Percentiles rank a stretch among this genome's conserved stretches.
Evolutionary conservation across 352 stramenopile genomes (phyloP).

Genomic region (Globisporangium orthogonon): DNA sequence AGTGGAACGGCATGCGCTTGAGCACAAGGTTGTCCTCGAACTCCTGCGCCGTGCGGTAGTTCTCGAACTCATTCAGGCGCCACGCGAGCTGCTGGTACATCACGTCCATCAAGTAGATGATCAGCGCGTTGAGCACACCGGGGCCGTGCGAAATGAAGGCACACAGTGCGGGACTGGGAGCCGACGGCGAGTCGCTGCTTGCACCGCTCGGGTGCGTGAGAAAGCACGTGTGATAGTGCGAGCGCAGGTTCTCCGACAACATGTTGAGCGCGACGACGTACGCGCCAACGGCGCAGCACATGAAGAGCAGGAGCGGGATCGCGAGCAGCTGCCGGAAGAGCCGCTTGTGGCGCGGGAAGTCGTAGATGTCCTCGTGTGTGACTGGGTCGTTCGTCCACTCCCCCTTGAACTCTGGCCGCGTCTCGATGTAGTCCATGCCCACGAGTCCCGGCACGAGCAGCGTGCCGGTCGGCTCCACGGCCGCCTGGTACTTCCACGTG

Average conservation of each 20-base stretch:
- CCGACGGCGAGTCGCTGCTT: too few species aligned
- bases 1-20: constrained; percentile 98
- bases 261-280: constrained; percentile 58
- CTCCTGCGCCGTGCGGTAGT: constrained; percentile 86
- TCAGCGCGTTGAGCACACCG: constrained; percentile 74
- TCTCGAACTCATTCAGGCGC: constrained; percentile 92
- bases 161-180: too few species aligned
- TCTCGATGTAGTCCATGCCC: constrained; percentile 66
- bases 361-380: constrained; percentile 64
- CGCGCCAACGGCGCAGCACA: constrained; percentile 40
- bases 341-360: constrained; percentile 26
- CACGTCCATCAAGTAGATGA: constrained; percentile 93
- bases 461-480: too few species aligned
- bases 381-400: constrained; percentile 66
- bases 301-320: constrained; percentile 50
- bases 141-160: constrained; percentile 34
- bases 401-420: constrained; percentile 83
- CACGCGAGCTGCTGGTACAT: constrained; percentile 88
- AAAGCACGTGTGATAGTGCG: constrained; percentile 23
- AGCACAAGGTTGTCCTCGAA: constrained; percentile 93
- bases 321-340: constrained; percentile 48
- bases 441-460: constrained; percentile 30
- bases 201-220: too few species aligned
- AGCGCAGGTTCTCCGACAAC: constrained; percentile 23
- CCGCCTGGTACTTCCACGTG: constrained; percentile 32